Percentiles rank a stretch among this genome's conserved stretches.
Evolutionary conservation across 768 basidiomycete species (phyloP).

Genomic region (Trametes cingulata): DNA sequence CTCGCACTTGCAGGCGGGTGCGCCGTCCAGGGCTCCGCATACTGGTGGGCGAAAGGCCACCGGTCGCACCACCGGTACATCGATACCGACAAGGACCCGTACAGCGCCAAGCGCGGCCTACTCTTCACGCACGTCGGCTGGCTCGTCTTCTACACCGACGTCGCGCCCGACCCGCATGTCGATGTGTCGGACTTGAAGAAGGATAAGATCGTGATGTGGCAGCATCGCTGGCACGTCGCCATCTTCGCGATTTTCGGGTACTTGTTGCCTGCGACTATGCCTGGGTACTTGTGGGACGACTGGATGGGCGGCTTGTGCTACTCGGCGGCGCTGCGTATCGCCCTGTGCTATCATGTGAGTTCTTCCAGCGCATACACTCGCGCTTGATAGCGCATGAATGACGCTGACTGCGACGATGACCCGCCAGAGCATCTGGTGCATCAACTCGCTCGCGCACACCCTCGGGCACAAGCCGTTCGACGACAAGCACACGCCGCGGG

Average conservation of each 20-base stretch:
- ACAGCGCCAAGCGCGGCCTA: constrained; percentile 88
- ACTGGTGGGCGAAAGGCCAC: constrained; percentile 98
- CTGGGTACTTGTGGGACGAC: constrained; percentile 84
- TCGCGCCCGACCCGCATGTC: constrained; percentile 77
- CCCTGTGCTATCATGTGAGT: constrained; percentile 82
- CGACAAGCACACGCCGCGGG: constrained; percentile 91
- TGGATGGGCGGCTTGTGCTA: constrained; percentile 84
- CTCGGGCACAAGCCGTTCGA: constrained; percentile 91
- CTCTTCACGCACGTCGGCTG: constrained; percentile 86
- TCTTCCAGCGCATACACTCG: background rate
- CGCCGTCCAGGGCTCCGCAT: constrained; percentile 94
- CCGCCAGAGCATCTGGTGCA: constrained; percentile 88
- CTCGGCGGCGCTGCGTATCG: constrained; percentile 73
- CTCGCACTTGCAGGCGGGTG: constrained; percentile 89
- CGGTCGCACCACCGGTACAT: constrained; percentile 97
- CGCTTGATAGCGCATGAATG: background rate
- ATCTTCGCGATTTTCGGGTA: constrained; percentile 72
- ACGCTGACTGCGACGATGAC: background rate
- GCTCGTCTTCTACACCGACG: constrained; percentile 91
- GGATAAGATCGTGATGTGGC: constrained; percentile 81
- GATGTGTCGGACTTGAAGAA: constrained; percentile 84
- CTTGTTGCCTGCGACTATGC: constrained; percentile 71
- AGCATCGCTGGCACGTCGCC: constrained; percentile 74
- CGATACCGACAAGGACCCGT: constrained; percentile 95
- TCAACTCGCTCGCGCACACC: constrained; percentile 96